Conservation (phyloP, 371 early-diverging fungal species). For the Mortierella sp. region DNA sequence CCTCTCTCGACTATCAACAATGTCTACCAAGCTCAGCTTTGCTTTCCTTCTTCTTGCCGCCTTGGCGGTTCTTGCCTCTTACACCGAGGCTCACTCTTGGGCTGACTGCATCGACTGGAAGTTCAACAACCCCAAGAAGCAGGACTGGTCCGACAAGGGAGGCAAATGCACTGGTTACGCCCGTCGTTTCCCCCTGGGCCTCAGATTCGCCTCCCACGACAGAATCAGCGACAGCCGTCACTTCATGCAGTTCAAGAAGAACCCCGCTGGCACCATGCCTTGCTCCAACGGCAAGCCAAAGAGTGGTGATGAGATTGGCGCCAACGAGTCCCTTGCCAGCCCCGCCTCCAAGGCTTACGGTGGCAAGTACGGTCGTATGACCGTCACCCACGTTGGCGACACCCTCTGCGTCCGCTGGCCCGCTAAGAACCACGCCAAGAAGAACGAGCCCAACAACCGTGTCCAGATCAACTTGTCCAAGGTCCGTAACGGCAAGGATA, state of each 20-base stretch:
- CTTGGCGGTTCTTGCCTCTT: conserved; percentile 16
- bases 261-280: conserved; percentile 2
- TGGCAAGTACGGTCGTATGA: conserved; percentile 21
- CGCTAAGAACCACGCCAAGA: conserved; percentile 43
- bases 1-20: background rate
- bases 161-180: conserved; percentile 15
- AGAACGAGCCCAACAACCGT: background rate
- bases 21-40: conserved; percentile 15
- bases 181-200: conserved; percentile 18
- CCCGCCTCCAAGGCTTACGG: conserved; percentile 14
- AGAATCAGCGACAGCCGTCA: conserved; percentile 10
- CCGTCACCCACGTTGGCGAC: conserved; percentile 61
- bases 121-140: conserved; percentile 4
- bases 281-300: conserved; percentile 8
- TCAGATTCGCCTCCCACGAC: conserved; percentile 18
- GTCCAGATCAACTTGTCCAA: conserved; percentile 26
- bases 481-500: conserved; percentile 3
- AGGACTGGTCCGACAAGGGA: conserved; percentile 3
- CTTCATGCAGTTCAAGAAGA: conserved; percentile 12
- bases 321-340: conserved; percentile 21
- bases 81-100: conserved; percentile 29
- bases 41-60: conserved; percentile 13
- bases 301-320: conserved; percentile 8
- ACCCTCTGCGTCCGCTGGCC: conserved; percentile 65
- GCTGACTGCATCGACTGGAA: conserved; percentile 30